Percentiles rank a stretch among this genome's conserved stretches.
Evolutionary conservation across 106 monocot genomes (phyloP).

Genomic region (Dendrobium chrysotoxum): DNA sequence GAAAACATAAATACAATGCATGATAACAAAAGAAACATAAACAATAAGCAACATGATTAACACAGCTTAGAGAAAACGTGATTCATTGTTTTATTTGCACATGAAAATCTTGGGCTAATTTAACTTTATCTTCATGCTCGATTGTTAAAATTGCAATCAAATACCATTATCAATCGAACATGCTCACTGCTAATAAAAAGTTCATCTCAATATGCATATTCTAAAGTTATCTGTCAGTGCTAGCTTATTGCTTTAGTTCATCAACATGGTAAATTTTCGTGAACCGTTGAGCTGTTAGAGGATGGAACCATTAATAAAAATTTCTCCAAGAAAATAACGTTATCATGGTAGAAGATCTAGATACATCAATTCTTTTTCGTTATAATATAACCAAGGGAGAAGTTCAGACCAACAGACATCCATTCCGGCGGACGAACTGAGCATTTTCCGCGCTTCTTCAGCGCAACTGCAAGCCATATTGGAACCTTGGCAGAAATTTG

Average conservation of each 20-base stretch:
- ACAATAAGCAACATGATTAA: background rate
- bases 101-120: background rate
- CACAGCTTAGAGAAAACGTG: background rate
- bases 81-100: background rate
- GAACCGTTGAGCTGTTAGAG: background rate
- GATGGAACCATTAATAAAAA: background rate
- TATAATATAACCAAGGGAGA: background rate
- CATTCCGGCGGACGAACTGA: constrained; percentile 50
- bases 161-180: background rate
- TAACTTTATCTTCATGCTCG: background rate
- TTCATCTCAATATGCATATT: background rate
- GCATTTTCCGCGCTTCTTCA: constrained; percentile 66
- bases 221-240: background rate
- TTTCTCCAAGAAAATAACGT: background rate
- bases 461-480: constrained; percentile 74
- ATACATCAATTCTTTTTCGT: background rate
- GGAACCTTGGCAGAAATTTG: constrained; percentile 63
- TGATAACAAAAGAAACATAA: background rate
- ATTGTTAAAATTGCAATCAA: background rate
- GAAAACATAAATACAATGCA: background rate
- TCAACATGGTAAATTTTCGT: background rate
- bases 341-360: background rate
- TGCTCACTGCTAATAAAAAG: background rate
- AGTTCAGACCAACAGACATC: constrained; percentile 58
- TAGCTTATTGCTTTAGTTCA: background rate